Evolutionary conservation across 805 yeast species (phyloP), one percentile per base, ranked within the genome.

Genomic region (Pichia membranifaciens): DNA sequence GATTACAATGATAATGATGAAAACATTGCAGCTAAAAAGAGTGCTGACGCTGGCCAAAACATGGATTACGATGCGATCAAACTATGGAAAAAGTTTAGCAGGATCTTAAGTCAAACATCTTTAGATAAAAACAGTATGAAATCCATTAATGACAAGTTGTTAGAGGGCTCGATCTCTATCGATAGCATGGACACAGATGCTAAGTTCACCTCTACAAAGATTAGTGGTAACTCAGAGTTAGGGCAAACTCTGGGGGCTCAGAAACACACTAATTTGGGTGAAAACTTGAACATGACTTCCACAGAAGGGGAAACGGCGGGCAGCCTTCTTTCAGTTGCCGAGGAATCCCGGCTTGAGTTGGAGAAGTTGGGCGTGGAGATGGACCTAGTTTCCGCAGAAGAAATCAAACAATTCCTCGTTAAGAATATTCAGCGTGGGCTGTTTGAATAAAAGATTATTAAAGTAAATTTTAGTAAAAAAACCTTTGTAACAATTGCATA

Each of bases 31-130:
- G 18, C n/a, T 9, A 33, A 33, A 9, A 20, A 43, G 10, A 15
- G 28, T 23, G 34, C 25, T 9, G 22, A 23, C 10, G 22, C 17
- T n/a, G 43, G 22, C 7, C 16, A 10, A 15, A 18, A 41, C 37
- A 13, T 29, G 16, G 40, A 38, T 17, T 39, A 38, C 22, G 29
- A 42, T 34, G 31, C 47, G 2, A 42, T 47, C 7, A 33, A 29
- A 29, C 20, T 29, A 3, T 38, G 46, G 43, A 43, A 23, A 25
- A 38, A 17, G 17, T 3, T 42, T 4, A 47, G 38, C 34, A 28
- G n/a, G 10, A 6, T 42, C 10, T 5, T 47, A 16, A 1, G 20
- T 15, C 6, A 17, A 5, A 13, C 31, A 4, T 21, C 41, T 10
- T 28, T 38, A 37, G 22, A 39, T 17, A 4, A 37, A 9, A 12